These are phyloP conservation scores for Hygrophila difformis DNA, from an alignment of 257 asterid species.

Conservation along the genomic window DNA sequence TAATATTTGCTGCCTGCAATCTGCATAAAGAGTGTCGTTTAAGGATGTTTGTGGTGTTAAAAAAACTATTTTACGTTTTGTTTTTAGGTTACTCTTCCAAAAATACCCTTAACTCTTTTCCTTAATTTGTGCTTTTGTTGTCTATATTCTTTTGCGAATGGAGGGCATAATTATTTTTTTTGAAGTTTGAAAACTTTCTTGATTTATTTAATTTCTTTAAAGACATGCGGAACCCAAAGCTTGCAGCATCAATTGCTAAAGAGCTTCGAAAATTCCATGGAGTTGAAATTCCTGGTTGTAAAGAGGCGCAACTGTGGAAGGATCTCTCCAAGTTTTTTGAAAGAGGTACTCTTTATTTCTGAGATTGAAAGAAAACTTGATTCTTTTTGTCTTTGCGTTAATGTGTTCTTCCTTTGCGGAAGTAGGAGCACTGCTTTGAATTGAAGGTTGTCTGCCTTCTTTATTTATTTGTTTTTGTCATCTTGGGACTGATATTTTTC, in stretches of 20 bases:
- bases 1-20: no score
- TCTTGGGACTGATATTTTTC: conserved; percentile 19
- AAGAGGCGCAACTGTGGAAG: background rate
- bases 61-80: no score
- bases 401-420: conserved; percentile 1
- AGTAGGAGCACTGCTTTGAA: background rate
- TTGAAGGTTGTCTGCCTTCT: conserved; percentile 4
- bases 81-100: no score
- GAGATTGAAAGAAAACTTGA: conserved; percentile 4
- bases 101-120: no score
- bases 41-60: no score
- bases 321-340: conserved; percentile 1
- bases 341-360: no score
- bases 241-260: conserved; percentile 54
- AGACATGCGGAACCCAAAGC: conserved; percentile 55
- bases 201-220: conserved; percentile 9
- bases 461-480: conserved; percentile 9
- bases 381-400: conserved; percentile 8
- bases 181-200: background rate
- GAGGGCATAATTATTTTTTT: background rate
- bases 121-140: no score
- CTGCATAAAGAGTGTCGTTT: no score
- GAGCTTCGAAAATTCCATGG: conserved; percentile 52
- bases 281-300: conserved; percentile 7
- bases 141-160: no score